Conservation (phyloP, 129 eudicot species). For the Centrapalus pauciflorus region DNA sequence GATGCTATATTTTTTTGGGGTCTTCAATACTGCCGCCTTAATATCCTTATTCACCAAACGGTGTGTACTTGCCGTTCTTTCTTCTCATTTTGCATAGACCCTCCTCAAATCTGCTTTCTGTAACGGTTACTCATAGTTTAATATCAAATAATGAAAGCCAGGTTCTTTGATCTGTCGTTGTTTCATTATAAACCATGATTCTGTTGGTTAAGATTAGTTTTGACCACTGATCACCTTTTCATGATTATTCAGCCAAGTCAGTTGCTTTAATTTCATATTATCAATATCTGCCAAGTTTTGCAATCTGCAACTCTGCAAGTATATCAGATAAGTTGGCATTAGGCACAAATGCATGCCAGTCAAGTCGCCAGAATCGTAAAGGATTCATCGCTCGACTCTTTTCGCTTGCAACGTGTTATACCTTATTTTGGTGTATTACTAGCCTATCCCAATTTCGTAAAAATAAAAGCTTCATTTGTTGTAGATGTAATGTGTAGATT, state of each 20-base stretch:
- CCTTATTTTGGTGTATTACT: background rate
- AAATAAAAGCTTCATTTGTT: background rate
- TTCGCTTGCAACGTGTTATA: background rate
- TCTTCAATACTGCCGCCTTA: background rate
- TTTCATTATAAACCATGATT: background rate
- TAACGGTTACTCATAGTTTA: no score
- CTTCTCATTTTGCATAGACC: no score
- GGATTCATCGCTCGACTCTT: background rate
- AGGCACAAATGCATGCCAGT: background rate
- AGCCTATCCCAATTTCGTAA: background rate
- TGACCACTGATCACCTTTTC: background rate
- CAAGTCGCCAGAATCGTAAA: background rate
- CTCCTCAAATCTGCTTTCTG: no score
- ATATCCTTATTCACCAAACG: background rate
- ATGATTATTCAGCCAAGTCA: background rate
- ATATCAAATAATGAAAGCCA: no score
- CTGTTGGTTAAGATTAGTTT: background rate
- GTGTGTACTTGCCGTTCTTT: no score
- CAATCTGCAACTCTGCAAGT: background rate
- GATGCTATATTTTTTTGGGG: background rate
- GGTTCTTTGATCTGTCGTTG: background rate
- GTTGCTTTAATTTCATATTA: conserved; percentile 1
- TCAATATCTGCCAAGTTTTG: background rate
- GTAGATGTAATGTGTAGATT: no score
- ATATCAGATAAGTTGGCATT: background rate